Evolutionary conservation across 2,329 filamentous ascomycete species (phyloP).

Genomic region (Achaetomium macrosporum): DNA sequence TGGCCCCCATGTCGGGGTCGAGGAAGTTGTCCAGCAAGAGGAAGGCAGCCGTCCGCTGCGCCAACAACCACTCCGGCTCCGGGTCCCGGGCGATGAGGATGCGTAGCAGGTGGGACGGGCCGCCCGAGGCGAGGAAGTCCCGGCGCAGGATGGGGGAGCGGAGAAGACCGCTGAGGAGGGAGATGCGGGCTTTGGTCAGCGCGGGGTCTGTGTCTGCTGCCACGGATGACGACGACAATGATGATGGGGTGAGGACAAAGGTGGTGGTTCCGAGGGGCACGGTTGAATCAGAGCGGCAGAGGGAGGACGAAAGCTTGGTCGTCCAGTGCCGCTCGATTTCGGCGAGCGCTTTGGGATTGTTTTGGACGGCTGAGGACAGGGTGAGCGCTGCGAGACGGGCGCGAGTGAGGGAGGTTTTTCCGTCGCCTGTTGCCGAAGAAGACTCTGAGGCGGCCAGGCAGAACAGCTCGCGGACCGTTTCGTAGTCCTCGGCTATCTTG

Average conservation of each 20-base stretch:
- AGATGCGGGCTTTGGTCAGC: conserved; percentile 36
- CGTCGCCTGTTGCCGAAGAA: conserved; percentile 19
- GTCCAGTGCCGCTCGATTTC: conserved; percentile 47
- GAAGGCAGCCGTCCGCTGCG: conserved; percentile 50
- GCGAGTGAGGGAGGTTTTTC: conserved; percentile 24
- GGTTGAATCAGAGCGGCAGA: conserved; percentile 29
- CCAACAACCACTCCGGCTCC: conserved; percentile 36
- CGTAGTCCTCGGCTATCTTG: conserved; percentile 52
- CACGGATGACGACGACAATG: conserved; percentile 1
- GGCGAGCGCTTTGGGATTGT: conserved; percentile 57
- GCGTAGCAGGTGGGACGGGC: conserved; percentile 52
- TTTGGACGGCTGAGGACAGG: conserved; percentile 54
- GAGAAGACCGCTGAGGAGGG: conserved; percentile 51
- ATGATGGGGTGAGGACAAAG: conserved; percentile 37
- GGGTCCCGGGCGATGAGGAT: conserved; percentile 32
- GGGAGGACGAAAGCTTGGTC: conserved; percentile 32
- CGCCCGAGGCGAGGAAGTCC: conserved; percentile 50
- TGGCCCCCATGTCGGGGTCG: conserved; percentile 59
- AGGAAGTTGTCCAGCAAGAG: conserved; percentile 60
- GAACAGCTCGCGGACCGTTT: conserved; percentile 49
- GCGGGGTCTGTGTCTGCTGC: conserved; percentile 15
- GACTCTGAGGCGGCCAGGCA: conserved; percentile 43
- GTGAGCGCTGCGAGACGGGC: conserved; percentile 52
- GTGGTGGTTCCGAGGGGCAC: conserved; percentile 33
- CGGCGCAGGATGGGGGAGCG: conserved; percentile 46